These are phyloP conservation scores for Synchytrium microbalum DNA, from an alignment of 371 early-diverging fungal species.

Conservation along the genomic window DNA sequence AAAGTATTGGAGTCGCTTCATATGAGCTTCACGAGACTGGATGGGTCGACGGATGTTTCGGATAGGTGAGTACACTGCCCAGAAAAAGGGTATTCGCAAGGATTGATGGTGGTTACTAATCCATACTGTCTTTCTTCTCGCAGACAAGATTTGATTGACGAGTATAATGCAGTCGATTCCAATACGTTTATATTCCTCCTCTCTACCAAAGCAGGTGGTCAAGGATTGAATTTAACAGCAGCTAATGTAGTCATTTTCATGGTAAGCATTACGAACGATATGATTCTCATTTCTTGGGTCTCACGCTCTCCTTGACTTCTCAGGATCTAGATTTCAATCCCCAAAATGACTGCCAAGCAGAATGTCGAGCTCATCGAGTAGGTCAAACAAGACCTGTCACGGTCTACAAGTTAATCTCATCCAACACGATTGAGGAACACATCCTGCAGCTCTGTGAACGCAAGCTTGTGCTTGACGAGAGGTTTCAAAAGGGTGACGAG, in stretches of 20 bases:
- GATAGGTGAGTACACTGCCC: constrained; percentile 24
- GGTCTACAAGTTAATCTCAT: constrained; percentile 64
- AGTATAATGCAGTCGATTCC: constrained; percentile 51
- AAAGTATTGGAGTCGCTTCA: constrained; percentile 53
- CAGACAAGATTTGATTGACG: constrained; percentile 69
- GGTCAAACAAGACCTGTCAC: constrained; percentile 73
- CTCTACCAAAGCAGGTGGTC: constrained; percentile 87
- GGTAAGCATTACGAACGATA: constrained; percentile 34
- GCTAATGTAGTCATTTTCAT: constrained; percentile 86
- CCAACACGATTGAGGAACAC: constrained; percentile 68
- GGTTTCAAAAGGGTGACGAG: constrained; percentile 40
- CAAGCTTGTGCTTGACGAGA: constrained; percentile 71
- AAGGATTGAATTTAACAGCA: constrained; percentile 84
- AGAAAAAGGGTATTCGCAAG: background rate
- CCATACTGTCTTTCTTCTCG: constrained; percentile 33
- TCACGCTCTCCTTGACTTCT: background rate
- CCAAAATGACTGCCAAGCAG: background rate
- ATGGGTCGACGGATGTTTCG: constrained; percentile 37
- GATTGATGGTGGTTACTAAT: background rate
- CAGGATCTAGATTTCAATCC: background rate
- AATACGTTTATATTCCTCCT: constrained; percentile 70
- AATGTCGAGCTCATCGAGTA: background rate
- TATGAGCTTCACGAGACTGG: constrained; percentile 41
- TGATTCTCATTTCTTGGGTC: background rate
- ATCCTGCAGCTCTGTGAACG: constrained; percentile 57